Evolutionary conservation across 1,139 yeast species (phyloP).

Genomic region (Taiozyma sp.): DNA sequence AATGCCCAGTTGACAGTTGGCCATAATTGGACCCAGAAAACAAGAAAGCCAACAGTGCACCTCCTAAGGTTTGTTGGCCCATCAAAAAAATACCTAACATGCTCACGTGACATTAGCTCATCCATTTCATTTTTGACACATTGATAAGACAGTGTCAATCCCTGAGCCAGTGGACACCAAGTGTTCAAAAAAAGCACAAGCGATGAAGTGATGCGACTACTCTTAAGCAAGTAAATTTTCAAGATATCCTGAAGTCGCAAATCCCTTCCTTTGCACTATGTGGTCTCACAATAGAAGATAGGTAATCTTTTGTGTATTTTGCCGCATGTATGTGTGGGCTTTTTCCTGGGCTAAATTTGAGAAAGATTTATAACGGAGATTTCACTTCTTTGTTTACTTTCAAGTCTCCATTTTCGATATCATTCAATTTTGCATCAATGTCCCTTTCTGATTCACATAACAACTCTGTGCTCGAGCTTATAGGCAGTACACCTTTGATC

Average conservation of each 20-base stretch:
- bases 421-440: background rate
- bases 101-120: background rate
- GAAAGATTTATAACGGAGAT: background rate
- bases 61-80: no score
- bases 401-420: background rate
- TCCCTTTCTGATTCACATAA: background rate
- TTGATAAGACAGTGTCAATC: background rate
- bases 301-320: background rate
- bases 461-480: constrained; percentile 64
- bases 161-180: background rate
- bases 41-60: no score
- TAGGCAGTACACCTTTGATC: constrained; percentile 83
- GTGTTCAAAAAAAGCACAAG: background rate
- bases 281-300: background rate
- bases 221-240: no score
- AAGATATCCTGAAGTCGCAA: no score
- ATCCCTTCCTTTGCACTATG: background rate
- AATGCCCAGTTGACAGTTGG: no score
- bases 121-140: background rate
- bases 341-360: background rate
- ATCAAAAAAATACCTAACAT: background rate
- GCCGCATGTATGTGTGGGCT: background rate
- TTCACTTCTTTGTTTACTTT: background rate
- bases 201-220: background rate
- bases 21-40: no score